A percentile compares a stretch with the other conserved stretches of the same genome.
phyloP scores from a whole-genome alignment of 768 basidiomycete species.

The Tricholoma matsutake region DNA sequence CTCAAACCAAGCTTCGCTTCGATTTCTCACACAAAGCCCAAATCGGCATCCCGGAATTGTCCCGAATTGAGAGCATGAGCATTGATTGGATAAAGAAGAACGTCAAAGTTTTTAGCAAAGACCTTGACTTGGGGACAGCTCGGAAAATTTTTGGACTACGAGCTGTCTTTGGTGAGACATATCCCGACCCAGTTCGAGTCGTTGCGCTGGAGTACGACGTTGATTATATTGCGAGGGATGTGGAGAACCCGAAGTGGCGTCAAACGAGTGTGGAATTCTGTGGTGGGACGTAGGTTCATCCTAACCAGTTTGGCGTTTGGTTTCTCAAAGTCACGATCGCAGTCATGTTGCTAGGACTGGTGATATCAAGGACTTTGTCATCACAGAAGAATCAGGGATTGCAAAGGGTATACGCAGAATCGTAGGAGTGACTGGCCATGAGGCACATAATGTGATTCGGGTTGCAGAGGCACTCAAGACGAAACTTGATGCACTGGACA shows the following conservation, averaged over 20 bases:
- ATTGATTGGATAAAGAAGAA: slow-evolving; percentile 89
- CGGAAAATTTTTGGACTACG: slow-evolving; percentile 89
- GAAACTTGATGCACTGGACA: slow-evolving; percentile 60
- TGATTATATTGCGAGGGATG: slow-evolving; percentile 81
- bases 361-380: slow-evolving; percentile 94
- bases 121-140: slow-evolving; percentile 73
- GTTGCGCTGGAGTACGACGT: slow-evolving; percentile 88
- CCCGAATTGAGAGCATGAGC: slow-evolving; percentile 80
- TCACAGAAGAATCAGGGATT: slow-evolving; percentile 94
- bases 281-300: slow-evolving; percentile 83
- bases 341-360: slow-evolving; percentile 96
- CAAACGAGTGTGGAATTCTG: slow-evolving; percentile 94
- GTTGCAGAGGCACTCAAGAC: slow-evolving; percentile 59
- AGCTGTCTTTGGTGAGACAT: slow-evolving; percentile 96
- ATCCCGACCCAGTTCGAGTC: slow-evolving; percentile 96
- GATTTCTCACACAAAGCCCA: slow-evolving; percentile 97
- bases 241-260: slow-evolving; percentile 89
- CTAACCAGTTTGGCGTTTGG: not conserved
- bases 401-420: slow-evolving; percentile 97
- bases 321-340: not conserved
- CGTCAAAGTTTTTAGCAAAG: slow-evolving; percentile 85
- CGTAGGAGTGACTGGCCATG: slow-evolving; percentile 90
- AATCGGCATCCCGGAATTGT: slow-evolving; percentile 71
- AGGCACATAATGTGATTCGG: slow-evolving; percentile 80
- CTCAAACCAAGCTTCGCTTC: slow-evolving; percentile 93